Base-by-base conservation (phyloP, 345 rosid genomes). In the Schrenkiella parvula region DNA sequence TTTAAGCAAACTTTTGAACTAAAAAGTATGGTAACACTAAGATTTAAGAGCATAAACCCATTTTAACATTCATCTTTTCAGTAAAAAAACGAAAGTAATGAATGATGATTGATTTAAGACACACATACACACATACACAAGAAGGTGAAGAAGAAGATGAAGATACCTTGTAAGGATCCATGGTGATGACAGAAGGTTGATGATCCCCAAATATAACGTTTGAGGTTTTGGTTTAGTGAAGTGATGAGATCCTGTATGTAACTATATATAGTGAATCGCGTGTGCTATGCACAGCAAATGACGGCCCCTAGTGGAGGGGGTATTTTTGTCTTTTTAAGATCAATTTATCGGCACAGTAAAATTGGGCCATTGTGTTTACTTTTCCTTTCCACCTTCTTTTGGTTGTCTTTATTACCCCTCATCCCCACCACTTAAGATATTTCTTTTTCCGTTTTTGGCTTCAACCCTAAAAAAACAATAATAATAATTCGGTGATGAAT, bases 101-200 rank as follows among this genome's bases (percentile, higher is more conserved):
- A 4, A 15, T 17, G 43, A 38, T 65, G 43, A 34, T 23, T 11
- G 3, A 3, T n/a, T 39, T 26, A 50, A 57, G 35, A 26, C 1
- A 44, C 15, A 39, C 13, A 64, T 6, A 28, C 13, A 22, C 22
- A 6, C 9, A 6, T 8, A 48, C 2, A 13, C 32, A 8, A 7
- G 12, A 37, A 26, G 29, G 41, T 9, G 4, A 26, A 73, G 26
- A 44, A 35, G 29, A 25, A 38, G 5, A 46, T 9, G 55, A 43
- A 42, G 28, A 68, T 25, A 75, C 79, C 79, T 75, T 75, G 65
- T 75, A 75, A 54, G 79, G 79, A 75, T 75, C 79, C 79, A 75
- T 75, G 74, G 65, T 42, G 69, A 61, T 62, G 64, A 61, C n/a
- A 23, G 35, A 75, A 34, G 48, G 47, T 28, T 14, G 43, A 48